A percentile compares a stretch with the other conserved stretches of the same genome.
These are phyloP conservation scores for Calonectria pauciramosa DNA, from an alignment of 2,329 filamentous ascomycete species.

Conservation along the genomic window DNA sequence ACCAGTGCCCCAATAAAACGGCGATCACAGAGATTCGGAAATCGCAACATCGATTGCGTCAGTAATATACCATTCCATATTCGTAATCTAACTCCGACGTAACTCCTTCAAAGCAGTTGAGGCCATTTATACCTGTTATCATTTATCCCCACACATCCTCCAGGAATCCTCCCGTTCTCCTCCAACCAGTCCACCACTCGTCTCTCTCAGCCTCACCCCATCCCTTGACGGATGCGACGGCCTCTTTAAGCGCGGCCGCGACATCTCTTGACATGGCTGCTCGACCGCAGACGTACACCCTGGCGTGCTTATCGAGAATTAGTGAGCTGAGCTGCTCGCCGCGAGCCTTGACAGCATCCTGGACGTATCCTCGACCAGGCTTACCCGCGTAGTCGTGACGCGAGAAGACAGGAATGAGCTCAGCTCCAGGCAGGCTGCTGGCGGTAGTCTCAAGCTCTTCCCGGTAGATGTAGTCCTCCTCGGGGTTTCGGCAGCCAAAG, in stretches of 20 bases:
- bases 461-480: conserved; percentile 68
- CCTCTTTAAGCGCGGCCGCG: not conserved
- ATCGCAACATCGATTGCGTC: not conserved
- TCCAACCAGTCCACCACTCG: conserved; percentile 5
- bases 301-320: conserved; percentile 6
- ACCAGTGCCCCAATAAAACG: not conserved
- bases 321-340: not conserved
- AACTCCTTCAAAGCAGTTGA: not conserved
- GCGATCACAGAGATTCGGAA: not conserved
- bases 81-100: not conserved
- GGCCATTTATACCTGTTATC: not conserved
- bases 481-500: conserved; percentile 68
- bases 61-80: not conserved
- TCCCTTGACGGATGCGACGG: not conserved
- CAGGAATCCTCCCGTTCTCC: not conserved
- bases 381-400: conserved; percentile 8
- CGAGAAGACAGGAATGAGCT: conserved; percentile 2
- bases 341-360: not conserved
- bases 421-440: not conserved
- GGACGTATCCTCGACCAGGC: conserved; percentile 16
- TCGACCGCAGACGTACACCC: conserved; percentile 20
- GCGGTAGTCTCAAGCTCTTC: not conserved
- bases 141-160: conserved; percentile 18
- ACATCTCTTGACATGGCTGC: conserved; percentile 21
- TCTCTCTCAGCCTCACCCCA: not conserved